Evolutionary conservation across 1,284 basidiomycete species (phyloP).

Genomic region (Ganoderma sp.): DNA sequence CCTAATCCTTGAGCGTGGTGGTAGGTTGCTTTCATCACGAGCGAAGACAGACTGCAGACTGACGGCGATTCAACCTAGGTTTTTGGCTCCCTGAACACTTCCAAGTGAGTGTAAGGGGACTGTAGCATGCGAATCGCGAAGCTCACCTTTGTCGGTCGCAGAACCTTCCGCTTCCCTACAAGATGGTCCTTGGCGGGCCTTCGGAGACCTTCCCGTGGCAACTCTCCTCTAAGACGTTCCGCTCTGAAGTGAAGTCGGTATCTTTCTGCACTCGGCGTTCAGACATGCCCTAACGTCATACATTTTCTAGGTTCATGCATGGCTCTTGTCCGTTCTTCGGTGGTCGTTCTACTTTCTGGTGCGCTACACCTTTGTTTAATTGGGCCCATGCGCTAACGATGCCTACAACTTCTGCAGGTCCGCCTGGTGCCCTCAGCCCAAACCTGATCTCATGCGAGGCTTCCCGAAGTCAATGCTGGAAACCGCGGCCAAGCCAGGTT

Average conservation of each 20-base stretch:
- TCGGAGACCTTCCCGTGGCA: constrained; percentile 1
- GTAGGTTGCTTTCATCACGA: constrained; percentile 15
- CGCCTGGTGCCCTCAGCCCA: constrained; percentile 22
- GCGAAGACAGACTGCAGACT: background rate
- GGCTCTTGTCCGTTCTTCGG: constrained; percentile 31
- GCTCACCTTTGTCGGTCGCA: background rate
- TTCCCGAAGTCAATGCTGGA: constrained; percentile 14
- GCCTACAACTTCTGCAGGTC: constrained; percentile 15
- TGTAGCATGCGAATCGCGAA: background rate
- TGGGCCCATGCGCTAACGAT: background rate
- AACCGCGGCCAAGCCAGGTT: constrained; percentile 4
- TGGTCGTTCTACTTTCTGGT: constrained; percentile 26
- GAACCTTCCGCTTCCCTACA: background rate
- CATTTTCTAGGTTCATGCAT: background rate
- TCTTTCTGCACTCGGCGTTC: background rate
- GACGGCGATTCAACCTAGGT: background rate
- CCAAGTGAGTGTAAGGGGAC: background rate
- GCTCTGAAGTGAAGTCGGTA: constrained; percentile 2
- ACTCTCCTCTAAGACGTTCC: background rate
- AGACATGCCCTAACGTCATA: background rate
- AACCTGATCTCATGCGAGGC: constrained; percentile 11
- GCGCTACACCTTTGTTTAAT: background rate
- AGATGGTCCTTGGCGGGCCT: background rate
- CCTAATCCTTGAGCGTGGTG: constrained; percentile 33
- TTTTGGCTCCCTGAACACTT: constrained; percentile 2